Conservation (phyloP, 768 basidiomycete genomes). For the Lentinula sp. region DNA sequence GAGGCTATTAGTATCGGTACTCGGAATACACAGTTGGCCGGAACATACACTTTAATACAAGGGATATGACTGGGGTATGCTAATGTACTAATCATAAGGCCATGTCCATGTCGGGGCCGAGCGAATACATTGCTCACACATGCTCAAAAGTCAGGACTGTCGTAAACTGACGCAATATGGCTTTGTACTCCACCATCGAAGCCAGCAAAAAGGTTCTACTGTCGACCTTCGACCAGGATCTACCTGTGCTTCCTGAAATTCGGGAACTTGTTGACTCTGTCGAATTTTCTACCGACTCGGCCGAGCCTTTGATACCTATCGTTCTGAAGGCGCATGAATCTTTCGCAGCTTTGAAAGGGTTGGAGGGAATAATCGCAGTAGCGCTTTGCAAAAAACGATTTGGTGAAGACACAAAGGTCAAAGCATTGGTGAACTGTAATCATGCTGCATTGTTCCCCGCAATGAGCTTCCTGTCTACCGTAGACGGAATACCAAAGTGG, state of each 20-base stretch:
- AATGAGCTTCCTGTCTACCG: slow-evolving; percentile 5
- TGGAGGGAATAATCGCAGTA: slow-evolving; percentile 1
- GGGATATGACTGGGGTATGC: too few species aligned
- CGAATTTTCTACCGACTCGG: background rate
- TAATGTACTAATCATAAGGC: too few species aligned
- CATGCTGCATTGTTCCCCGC: slow-evolving; percentile 3
- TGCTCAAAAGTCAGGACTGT: background rate
- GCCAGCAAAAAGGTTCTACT: background rate
- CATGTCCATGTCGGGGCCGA: too few species aligned
- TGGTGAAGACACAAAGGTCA: background rate
- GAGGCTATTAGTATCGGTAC: too few species aligned
- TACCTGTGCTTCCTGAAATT: slow-evolving; percentile 1
- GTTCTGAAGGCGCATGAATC: slow-evolving; percentile 3
- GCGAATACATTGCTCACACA: background rate
- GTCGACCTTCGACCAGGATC: background rate
- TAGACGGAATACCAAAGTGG: slow-evolving; percentile 1
- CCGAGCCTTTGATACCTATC: slow-evolving; percentile 1
- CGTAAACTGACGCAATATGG: background rate
- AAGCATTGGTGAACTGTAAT: background rate
- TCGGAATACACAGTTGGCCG: too few species aligned
- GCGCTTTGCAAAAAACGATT: background rate
- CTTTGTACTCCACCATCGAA: background rate
- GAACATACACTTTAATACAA: too few species aligned
- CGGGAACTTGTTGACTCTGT: background rate
- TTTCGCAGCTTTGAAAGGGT: slow-evolving; percentile 3